These are phyloP conservation scores for Oidium heveae DNA, from an alignment of 2,329 filamentous ascomycete species.

Conservation along the genomic window DNA sequence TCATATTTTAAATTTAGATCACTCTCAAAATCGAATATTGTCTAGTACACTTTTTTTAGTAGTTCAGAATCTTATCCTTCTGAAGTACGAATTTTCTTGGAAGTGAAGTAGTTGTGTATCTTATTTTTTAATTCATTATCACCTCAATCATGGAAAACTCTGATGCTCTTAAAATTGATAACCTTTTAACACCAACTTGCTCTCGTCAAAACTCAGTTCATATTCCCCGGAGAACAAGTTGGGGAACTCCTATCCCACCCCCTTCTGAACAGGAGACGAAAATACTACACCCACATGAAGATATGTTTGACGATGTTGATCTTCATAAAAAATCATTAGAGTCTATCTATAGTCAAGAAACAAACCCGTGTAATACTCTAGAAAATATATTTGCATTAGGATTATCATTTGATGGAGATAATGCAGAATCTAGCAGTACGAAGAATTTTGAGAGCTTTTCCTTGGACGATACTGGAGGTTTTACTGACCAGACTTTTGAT, in stretches of 20 bases:
- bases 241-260: constrained; percentile 14
- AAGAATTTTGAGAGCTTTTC: constrained; percentile 7
- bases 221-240: constrained; percentile 17
- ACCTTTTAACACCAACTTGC: constrained; percentile 6
- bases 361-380: constrained; percentile 16
- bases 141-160: constrained; percentile 9
- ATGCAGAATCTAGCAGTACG: constrained; percentile 4
- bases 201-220: constrained; percentile 17
- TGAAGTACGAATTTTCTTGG: too few species aligned
- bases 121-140: too few species aligned
- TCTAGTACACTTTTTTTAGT: too few species aligned
- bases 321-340: constrained; percentile 8
- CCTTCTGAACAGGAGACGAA: constrained; percentile 10
- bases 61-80: too few species aligned
- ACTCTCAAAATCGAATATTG: too few species aligned
- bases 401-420: constrained; percentile 15
- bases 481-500: constrained; percentile 4
- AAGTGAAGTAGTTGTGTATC: too few species aligned
- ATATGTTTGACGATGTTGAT: constrained; percentile 15
- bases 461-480: constrained; percentile 7
- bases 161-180: constrained; percentile 3
- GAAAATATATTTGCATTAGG: constrained; percentile 19
- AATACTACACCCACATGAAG: constrained; percentile 7
- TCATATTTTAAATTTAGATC: too few species aligned
- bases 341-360: constrained; percentile 9